phyloP scores from a whole-genome alignment of 2,329 filamentous ascomycete species.

The Penicillium sp. region DNA sequence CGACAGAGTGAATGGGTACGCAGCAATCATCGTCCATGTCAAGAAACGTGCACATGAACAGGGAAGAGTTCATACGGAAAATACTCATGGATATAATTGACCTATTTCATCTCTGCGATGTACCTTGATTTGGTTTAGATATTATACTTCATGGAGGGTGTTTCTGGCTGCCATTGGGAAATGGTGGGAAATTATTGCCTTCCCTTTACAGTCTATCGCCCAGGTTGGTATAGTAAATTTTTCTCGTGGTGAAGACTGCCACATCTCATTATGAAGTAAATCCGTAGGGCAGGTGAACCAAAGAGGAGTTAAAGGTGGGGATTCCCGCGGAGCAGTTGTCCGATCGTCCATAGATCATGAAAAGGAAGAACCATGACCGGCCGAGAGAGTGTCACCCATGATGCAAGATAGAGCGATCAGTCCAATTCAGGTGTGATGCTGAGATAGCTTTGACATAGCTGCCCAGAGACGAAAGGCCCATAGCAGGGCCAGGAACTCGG shows the following conservation, averaged over 20 bases:
- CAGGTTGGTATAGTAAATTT: not conserved
- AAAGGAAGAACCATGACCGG: not conserved
- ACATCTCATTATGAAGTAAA: not conserved
- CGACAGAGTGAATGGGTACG: not conserved
- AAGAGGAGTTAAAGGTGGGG: not conserved
- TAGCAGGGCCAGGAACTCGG: not conserved
- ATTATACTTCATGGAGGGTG: no score
- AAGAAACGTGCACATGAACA: not conserved
- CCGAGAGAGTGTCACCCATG: not conserved
- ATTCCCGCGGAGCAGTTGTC: not conserved
- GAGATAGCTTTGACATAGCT: not conserved
- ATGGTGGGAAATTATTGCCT: not conserved
- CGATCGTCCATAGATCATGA: not conserved
- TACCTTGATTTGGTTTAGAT: not conserved
- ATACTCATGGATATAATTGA: not conserved
- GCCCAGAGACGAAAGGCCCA: not conserved
- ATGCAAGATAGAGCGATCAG: not conserved
- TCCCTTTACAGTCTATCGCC: not conserved
- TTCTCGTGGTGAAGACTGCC: not conserved
- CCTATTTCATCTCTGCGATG: not conserved
- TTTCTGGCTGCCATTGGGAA: not conserved
- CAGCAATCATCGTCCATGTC: not conserved
- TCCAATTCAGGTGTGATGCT: not conserved
- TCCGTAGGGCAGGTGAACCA: not conserved
- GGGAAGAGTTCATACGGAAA: not conserved